Conservation (phyloP, 148 eudicot genomes). For the Fagopyrum esculentum region DNA sequence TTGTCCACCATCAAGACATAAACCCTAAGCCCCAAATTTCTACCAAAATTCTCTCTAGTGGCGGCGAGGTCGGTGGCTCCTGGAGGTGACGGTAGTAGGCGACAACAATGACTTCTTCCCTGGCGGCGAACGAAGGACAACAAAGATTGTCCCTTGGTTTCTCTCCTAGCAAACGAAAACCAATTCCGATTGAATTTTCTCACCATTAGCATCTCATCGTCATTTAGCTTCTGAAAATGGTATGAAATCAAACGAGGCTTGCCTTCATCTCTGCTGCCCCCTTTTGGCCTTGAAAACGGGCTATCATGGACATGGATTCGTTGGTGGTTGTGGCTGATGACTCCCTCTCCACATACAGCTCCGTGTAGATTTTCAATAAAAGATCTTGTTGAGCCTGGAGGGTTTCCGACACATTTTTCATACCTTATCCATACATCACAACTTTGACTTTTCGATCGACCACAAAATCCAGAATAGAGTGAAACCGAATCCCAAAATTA, state of each 20-base stretch:
- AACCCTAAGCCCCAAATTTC: too few species aligned
- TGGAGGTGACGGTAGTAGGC: too few species aligned
- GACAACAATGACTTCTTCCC: too few species aligned
- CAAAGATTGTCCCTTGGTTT: too few species aligned
- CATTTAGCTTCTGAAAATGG: too few species aligned
- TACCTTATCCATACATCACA: constrained; percentile 29
- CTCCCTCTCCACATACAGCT: constrained; percentile 84
- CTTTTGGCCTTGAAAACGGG: constrained; percentile 84
- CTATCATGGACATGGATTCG: constrained; percentile 81
- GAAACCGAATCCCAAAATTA: not conserved
- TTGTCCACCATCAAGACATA: too few species aligned
- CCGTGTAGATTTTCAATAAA: constrained; percentile 70
- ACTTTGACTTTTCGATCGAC: not conserved
- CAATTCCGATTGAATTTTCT: too few species aligned
- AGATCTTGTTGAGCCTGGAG: constrained; percentile 72
- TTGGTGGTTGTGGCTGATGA: constrained; percentile 70
- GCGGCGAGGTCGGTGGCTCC: too few species aligned
- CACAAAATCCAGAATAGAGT: not conserved
- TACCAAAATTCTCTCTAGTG: too few species aligned
- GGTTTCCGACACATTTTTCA: constrained; percentile 43
- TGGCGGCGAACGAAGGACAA: too few species aligned
- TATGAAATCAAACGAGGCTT: constrained; percentile 20
- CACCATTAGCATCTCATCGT: too few species aligned
- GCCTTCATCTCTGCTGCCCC: constrained; percentile 84
- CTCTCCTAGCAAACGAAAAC: too few species aligned